Conservation (phyloP, 2,329 filamentous ascomycete genomes). For the Emergomyces orientalis region DNA sequence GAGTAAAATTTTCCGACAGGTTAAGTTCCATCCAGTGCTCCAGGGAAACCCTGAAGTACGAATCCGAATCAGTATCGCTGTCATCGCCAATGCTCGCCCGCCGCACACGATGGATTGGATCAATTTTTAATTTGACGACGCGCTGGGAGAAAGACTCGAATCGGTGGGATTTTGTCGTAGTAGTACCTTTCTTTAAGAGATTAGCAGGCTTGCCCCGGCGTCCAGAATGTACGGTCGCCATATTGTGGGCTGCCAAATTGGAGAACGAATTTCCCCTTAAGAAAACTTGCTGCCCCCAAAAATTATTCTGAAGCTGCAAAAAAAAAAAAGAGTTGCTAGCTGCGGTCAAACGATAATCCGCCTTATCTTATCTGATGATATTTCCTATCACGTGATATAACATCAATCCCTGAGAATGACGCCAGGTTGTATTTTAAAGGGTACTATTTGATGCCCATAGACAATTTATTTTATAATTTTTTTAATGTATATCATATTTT, state of each 20-base stretch:
- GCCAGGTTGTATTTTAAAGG: background rate
- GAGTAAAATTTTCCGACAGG: conserved; percentile 67
- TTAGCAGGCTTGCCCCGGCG: conserved; percentile 61
- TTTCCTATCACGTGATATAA: background rate
- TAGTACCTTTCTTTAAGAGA: conserved; percentile 57
- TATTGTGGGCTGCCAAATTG: conserved; percentile 23
- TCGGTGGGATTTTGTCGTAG: conserved; percentile 71
- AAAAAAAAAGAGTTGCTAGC: background rate
- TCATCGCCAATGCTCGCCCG: conserved; percentile 70
- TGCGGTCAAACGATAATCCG: conserved; percentile 6
- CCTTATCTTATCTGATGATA: conserved; percentile 6
- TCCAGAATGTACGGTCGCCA: conserved; percentile 50
- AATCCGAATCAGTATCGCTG: conserved; percentile 66
- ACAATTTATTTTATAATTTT: background rate
- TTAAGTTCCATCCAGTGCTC: conserved; percentile 90
- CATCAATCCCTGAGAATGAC: background rate
- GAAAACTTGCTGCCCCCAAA: background rate
- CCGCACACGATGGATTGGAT: conserved; percentile 82
- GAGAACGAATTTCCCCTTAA: background rate
- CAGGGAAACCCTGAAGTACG: conserved; percentile 73
- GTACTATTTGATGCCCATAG: background rate
- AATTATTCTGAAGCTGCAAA: conserved; percentile 18
- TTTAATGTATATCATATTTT: background rate
- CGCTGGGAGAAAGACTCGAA: conserved; percentile 89
- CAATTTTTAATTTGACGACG: conserved; percentile 84